phyloP scores from a whole-genome alignment of 2,329 filamentous ascomycete genomes.

The Nemania sp. region DNA sequence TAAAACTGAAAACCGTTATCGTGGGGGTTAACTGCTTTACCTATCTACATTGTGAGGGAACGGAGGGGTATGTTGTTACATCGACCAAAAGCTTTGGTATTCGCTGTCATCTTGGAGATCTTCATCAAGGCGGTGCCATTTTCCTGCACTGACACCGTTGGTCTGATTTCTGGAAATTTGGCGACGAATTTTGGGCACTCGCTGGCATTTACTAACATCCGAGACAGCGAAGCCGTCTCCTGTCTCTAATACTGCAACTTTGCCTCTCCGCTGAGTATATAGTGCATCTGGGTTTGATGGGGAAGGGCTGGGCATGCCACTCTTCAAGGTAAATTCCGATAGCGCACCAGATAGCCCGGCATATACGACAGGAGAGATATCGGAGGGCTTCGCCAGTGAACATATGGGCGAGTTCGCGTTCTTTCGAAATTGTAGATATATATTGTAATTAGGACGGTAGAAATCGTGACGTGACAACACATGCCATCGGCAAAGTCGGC shows the following conservation, averaged over 20 bases:
- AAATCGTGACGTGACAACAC: conserved; percentile 45
- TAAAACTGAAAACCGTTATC: too few species aligned
- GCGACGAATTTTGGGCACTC: conserved; percentile 31
- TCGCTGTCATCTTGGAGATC: conserved; percentile 26
- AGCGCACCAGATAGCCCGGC: conserved; percentile 53
- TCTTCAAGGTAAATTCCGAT: conserved; percentile 46
- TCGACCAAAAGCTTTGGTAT: conserved; percentile 7
- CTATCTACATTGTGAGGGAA: too few species aligned
- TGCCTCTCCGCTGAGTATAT: conserved; percentile 25
- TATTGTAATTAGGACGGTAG: conserved; percentile 54
- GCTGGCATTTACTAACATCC: conserved; percentile 34
- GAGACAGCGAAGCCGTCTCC: conserved; percentile 34
- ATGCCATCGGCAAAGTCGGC: conserved; percentile 52
- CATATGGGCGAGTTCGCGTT: conserved; percentile 43
- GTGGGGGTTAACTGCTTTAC: too few species aligned
- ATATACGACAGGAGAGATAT: conserved; percentile 53
- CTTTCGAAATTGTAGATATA: conserved; percentile 45
- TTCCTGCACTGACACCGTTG: conserved; percentile 8
- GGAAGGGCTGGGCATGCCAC: conserved; percentile 10
- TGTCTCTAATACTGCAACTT: conserved; percentile 37
- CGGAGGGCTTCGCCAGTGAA: conserved; percentile 52
- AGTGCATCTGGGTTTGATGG: neutral
- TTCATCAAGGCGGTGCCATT: conserved; percentile 34
- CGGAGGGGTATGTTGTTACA: too few species aligned
- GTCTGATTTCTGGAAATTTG: conserved; percentile 24